These are phyloP conservation scores for Apiotrichum mycotoxinovorans DNA, from an alignment of 1,284 basidiomycete species.

Conservation along the genomic window DNA sequence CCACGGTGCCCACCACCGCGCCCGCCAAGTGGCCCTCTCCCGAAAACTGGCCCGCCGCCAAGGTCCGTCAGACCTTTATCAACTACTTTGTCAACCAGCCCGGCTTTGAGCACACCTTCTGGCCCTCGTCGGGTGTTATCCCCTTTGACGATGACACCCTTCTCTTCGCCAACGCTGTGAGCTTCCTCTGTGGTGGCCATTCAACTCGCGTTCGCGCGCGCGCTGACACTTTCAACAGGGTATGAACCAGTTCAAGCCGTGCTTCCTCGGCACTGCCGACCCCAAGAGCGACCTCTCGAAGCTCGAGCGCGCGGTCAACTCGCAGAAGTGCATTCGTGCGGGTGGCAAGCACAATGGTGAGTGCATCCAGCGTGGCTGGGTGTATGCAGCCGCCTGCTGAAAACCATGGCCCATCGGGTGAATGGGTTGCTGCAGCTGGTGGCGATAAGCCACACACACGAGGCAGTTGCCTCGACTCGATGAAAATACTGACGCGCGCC, in stretches of 20 bases:
- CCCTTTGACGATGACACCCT: constrained; percentile 97
- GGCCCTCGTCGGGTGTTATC: constrained; percentile 88
- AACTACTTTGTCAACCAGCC: constrained; percentile 68
- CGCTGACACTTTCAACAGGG: constrained; percentile 51
- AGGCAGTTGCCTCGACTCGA: neutral
- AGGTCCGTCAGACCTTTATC: constrained; percentile 70
- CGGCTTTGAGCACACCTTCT: constrained; percentile 74
- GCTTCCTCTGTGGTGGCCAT: constrained; percentile 17
- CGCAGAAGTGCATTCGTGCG: constrained; percentile 95
- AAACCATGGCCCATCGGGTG: too few species aligned
- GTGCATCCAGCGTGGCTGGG: constrained; percentile 15
- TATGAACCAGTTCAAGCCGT: constrained; percentile 97
- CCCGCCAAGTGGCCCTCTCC: constrained; percentile 47
- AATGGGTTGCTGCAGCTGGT: neutral
- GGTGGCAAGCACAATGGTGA: constrained; percentile 97
- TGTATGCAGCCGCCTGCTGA: neutral
- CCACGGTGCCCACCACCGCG: constrained; percentile 37
- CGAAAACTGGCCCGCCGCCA: constrained; percentile 63
- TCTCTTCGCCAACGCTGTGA: constrained; percentile 87
- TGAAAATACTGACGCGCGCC: neutral
- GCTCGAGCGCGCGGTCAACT: constrained; percentile 89
- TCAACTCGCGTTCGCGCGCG: neutral
- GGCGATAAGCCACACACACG: neutral
- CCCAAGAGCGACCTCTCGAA: constrained; percentile 82
- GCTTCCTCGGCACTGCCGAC: constrained; percentile 95